Evolutionary conservation across 2,329 filamentous ascomycete species (phyloP).

Genomic region (Colletotrichum trifolii): DNA sequence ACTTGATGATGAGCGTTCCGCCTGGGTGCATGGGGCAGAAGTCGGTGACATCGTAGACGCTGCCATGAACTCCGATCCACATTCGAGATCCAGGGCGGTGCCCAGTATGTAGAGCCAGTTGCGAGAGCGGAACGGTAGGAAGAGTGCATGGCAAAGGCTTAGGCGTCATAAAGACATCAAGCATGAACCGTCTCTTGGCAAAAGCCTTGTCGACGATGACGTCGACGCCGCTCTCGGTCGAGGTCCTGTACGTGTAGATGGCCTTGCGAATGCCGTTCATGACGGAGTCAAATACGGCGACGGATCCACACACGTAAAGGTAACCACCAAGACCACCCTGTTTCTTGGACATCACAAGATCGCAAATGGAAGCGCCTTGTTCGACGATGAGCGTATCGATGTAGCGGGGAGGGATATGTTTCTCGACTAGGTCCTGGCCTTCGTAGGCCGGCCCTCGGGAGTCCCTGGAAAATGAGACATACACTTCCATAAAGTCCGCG

Average conservation of each 20-base stretch:
- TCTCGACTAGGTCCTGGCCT: constrained; percentile 58
- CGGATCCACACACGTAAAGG: constrained; percentile 42
- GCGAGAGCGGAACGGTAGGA: constrained; percentile 60
- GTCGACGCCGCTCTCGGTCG: constrained; percentile 63
- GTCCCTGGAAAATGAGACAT: constrained; percentile 64
- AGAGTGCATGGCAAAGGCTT: constrained; percentile 62
- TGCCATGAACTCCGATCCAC: constrained; percentile 65
- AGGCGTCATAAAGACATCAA: constrained; percentile 68
- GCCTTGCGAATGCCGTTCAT: constrained; percentile 66
- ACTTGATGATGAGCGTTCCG: constrained; percentile 63
- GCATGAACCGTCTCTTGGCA: constrained; percentile 66
- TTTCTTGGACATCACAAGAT: constrained; percentile 67
- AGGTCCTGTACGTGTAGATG: constrained; percentile 62
- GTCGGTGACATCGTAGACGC: constrained; percentile 64
- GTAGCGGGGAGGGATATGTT: constrained; percentile 60
- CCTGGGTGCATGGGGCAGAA: constrained; percentile 65
- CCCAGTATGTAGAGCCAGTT: constrained; percentile 62
- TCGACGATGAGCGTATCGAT: constrained; percentile 64
- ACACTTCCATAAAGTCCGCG: constrained; percentile 61
- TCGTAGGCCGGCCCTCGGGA: constrained; percentile 59
- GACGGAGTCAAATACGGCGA: constrained; percentile 61
- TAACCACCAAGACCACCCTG: constrained; percentile 56
- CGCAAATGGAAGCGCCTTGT: constrained; percentile 61
- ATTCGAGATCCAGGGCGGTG: constrained; percentile 58
- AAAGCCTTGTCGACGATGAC: constrained; percentile 63